phyloP scores from a whole-genome alignment of 345 rosid species.

The Populus euphratica region DNA sequence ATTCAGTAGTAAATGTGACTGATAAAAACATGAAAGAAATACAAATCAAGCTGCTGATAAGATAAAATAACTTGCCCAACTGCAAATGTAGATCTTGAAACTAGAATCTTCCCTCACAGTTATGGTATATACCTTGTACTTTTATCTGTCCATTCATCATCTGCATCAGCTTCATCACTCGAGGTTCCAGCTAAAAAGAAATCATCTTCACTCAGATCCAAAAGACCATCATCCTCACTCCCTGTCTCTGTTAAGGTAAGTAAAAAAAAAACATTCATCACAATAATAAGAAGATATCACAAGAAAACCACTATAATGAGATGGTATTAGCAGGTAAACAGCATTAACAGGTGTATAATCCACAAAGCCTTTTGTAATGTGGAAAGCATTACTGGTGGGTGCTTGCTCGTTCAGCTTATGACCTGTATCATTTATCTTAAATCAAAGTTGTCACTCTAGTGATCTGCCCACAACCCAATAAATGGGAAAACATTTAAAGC shows the following conservation, averaged over 20 bases:
- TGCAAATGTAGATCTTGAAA: background rate
- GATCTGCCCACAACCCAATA: background rate
- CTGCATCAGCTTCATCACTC: constrained; percentile 97
- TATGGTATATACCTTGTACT: constrained; percentile 63
- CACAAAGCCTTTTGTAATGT: background rate
- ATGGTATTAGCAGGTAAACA: constrained; percentile 4
- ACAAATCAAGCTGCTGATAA: background rate
- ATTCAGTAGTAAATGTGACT: background rate
- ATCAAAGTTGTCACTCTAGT: background rate
- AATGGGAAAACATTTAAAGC: background rate
- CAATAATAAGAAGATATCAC: background rate
- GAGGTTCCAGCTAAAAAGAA: constrained; percentile 86
- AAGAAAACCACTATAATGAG: background rate
- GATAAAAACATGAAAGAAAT: background rate
- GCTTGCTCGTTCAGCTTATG: background rate
- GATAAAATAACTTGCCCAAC: background rate
- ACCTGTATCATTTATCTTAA: background rate
- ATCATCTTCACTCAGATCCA: constrained; percentile 95
- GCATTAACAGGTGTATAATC: background rate
- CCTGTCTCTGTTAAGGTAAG: constrained; percentile 71
- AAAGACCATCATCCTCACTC: constrained; percentile 95
- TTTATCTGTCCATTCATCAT: constrained; percentile 97
- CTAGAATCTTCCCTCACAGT: background rate
- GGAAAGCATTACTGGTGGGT: background rate
- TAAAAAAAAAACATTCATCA: constrained; percentile 6